Conservation (phyloP, 2,329 filamentous ascomycete species). For the Diaporthe sp. region DNA sequence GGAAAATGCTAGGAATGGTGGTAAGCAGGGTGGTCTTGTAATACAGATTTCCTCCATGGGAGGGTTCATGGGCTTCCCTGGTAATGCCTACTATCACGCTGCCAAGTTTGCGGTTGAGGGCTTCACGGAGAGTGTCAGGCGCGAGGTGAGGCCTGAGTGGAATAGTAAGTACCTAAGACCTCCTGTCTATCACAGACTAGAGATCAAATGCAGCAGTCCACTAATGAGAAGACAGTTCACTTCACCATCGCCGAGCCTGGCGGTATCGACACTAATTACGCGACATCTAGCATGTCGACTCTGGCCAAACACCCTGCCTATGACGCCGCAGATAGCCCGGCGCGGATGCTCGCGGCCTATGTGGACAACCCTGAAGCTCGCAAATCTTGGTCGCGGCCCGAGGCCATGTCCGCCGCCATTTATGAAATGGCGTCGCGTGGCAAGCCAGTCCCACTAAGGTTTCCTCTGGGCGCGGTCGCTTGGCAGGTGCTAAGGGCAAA, state of each 20-base stretch:
- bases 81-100: conserved; percentile 55
- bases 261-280: conserved; percentile 54
- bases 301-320: conserved; percentile 57
- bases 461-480: conserved; percentile 57
- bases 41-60: conserved; percentile 69
- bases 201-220: background rate
- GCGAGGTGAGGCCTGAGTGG: conserved; percentile 59
- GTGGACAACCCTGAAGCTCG: conserved; percentile 45
- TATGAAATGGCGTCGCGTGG: conserved; percentile 51
- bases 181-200: conserved; percentile 37
- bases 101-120: conserved; percentile 62
- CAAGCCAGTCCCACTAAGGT: conserved; percentile 54
- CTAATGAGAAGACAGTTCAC: conserved; percentile 48
- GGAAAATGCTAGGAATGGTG: conserved; percentile 44
- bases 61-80: conserved; percentile 53
- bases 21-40: conserved; percentile 61
- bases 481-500: conserved; percentile 52
- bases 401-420: conserved; percentile 53
- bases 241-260: conserved; percentile 59
- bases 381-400: conserved; percentile 51
- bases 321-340: conserved; percentile 49
- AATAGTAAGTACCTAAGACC: conserved; percentile 51
- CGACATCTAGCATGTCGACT: conserved; percentile 48
- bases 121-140: conserved; percentile 59
- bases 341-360: conserved; percentile 49